Evolutionary conservation across 345 rosid genomes (phyloP).

Genomic region (Schrenkiella parvula): DNA sequence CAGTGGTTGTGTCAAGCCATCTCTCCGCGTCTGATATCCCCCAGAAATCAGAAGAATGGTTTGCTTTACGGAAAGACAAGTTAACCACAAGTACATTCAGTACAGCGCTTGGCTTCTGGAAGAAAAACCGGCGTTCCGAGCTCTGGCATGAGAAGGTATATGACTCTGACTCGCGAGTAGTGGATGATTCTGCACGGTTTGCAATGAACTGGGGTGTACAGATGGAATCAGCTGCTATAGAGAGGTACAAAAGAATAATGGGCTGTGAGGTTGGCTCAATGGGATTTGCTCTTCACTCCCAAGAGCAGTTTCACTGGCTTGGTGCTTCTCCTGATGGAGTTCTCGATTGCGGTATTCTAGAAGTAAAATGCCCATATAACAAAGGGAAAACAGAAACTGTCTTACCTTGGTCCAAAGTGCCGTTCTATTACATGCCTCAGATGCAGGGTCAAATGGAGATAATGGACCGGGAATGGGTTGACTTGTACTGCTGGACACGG

Average conservation of each 20-base stretch:
- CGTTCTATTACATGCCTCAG: slow-evolving; percentile 94
- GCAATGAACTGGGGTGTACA: slow-evolving; percentile 91
- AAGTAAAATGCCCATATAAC: slow-evolving; percentile 94
- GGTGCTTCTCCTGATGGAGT: slow-evolving; percentile 97
- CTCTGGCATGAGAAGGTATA: slow-evolving; percentile 94
- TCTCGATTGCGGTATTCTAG: slow-evolving; percentile 71
- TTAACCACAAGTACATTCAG: slow-evolving; percentile 93
- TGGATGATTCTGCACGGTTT: slow-evolving; percentile 35
- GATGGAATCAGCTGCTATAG: slow-evolving; percentile 72
- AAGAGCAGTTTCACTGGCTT: slow-evolving; percentile 59
- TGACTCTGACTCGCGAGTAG: slow-evolving; percentile 32
- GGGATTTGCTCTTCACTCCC: slow-evolving; percentile 75
- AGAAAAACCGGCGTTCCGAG: slow-evolving; percentile 66
- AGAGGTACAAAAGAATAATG: slow-evolving; percentile 64
- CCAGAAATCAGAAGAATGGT: slow-evolving; percentile 96
- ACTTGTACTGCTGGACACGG: slow-evolving; percentile 90
- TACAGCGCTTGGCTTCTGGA: slow-evolving; percentile 94
- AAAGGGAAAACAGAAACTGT: slow-evolving; percentile 83
- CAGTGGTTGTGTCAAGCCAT: slow-evolving; percentile 40
- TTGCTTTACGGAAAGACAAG: slow-evolving; percentile 70
- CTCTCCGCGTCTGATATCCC: slow-evolving; percentile 51
- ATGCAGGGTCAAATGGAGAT: slow-evolving; percentile 96
- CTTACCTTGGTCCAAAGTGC: slow-evolving; percentile 76
- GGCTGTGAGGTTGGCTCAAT: slow-evolving; percentile 62
- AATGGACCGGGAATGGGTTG: slow-evolving; percentile 87